phyloP scores from a whole-genome alignment of 495 filamentous ascomycete species.

The Xylaria longipes region DNA sequence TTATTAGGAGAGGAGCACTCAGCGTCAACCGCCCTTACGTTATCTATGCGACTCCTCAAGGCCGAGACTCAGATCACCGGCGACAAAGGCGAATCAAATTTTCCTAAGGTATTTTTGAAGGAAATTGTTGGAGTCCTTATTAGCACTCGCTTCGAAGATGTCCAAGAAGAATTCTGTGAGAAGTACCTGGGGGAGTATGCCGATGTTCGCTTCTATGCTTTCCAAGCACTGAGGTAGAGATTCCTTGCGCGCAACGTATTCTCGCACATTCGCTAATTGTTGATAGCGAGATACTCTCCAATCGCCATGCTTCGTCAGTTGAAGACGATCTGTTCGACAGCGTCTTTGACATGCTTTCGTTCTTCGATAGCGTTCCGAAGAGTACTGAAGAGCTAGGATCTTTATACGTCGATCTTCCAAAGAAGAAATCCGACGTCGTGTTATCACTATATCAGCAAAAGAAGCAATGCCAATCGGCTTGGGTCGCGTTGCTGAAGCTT shows the following conservation, averaged over 20 bases:
- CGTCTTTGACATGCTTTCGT: conserved; percentile 67
- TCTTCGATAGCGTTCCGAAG: conserved; percentile 67
- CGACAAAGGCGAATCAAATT: conserved; percentile 65
- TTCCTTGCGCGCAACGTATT: neutral
- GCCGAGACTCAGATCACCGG: conserved; percentile 70
- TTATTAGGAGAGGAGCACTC: conserved; percentile 61
- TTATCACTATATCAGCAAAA: conserved; percentile 67
- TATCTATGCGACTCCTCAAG: conserved; percentile 85
- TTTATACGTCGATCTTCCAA: conserved; percentile 65
- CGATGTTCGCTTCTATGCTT: conserved; percentile 84
- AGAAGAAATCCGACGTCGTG: conserved; percentile 59
- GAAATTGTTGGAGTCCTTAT: conserved; percentile 68
- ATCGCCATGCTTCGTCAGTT: conserved; percentile 42
- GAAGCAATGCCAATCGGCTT: conserved; percentile 79
- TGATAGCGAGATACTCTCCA: conserved; percentile 47
- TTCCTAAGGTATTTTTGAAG: conserved; percentile 67
- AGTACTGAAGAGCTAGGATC: conserved; percentile 67
- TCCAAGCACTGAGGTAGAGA: conserved; percentile 71
- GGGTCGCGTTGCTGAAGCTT: conserved; percentile 77
- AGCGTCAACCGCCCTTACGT: conserved; percentile 67
- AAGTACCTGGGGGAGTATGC: conserved; percentile 81
- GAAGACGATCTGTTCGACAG: conserved; percentile 56
- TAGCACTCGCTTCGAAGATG: conserved; percentile 58
- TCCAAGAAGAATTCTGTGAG: conserved; percentile 72
- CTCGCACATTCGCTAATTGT: conserved; percentile 26